Conservation (phyloP, 371 early-diverging fungal genomes). For the Syncephalastrum contaminatum region DNA sequence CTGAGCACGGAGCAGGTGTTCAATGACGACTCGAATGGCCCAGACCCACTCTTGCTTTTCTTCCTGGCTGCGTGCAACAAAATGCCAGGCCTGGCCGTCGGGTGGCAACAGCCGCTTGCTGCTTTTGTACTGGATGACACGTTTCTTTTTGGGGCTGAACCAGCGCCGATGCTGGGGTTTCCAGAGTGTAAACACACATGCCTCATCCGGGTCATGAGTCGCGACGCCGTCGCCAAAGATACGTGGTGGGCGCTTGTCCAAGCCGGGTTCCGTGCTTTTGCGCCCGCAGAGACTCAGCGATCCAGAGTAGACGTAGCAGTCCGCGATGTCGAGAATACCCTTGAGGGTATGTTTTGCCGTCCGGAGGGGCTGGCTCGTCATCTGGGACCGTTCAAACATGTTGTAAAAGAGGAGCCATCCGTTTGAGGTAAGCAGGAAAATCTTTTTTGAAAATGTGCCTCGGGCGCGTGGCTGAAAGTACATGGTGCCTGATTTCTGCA, state of each 20-base stretch:
- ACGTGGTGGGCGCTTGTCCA: conserved; percentile 28
- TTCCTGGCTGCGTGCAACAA: conserved; percentile 34
- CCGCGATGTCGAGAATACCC: conserved; percentile 45
- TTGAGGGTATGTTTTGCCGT: conserved; percentile 35
- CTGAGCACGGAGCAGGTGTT: conserved; percentile 27
- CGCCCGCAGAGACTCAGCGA: conserved; percentile 26
- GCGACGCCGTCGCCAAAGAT: conserved; percentile 51
- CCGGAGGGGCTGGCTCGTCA: conserved; percentile 24
- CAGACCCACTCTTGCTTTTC: conserved; percentile 52
- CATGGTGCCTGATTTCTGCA: conserved; percentile 57
- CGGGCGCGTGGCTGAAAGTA: conserved; percentile 50
- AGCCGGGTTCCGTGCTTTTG: conserved; percentile 18
- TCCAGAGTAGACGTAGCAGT: conserved; percentile 60
- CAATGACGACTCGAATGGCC: conserved; percentile 40
- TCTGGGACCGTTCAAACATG: conserved; percentile 33
- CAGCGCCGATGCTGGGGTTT: conserved; percentile 36
- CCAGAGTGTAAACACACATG: conserved; percentile 63
- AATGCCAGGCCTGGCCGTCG: conserved; percentile 29
- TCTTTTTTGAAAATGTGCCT: conserved; percentile 53
- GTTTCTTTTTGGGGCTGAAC: conserved; percentile 33
- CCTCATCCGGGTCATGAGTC: conserved; percentile 46
- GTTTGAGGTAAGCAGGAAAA: conserved; percentile 47
- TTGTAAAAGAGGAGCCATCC: conserved; percentile 52
- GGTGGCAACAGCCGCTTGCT: conserved; percentile 20
- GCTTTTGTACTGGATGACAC: conserved; percentile 25